Evolutionary conservation across 2,329 filamentous ascomycete species (phyloP).

Genomic region (Claviceps pazoutovae): DNA sequence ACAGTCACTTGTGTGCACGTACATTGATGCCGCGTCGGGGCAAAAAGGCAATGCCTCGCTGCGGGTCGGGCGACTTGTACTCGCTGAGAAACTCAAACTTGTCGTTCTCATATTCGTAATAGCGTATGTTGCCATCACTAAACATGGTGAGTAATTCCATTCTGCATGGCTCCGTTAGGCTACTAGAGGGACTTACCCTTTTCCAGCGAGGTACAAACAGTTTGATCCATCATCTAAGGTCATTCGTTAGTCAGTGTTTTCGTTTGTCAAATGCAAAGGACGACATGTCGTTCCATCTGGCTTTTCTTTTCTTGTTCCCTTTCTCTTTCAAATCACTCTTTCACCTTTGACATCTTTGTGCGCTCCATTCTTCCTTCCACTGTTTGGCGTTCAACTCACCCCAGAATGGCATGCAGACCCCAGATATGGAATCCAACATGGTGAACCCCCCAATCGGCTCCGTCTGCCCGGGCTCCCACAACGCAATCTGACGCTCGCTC

Average conservation of each 20-base stretch:
- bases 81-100: conserved; percentile 96
- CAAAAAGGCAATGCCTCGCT: conserved; percentile 86
- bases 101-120: conserved; percentile 97
- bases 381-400: conserved; percentile 29
- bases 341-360: no score
- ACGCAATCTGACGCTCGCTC: conserved; percentile 90
- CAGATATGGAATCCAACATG: conserved; percentile 86
- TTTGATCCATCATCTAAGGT: conserved; percentile 72
- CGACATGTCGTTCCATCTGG: no score
- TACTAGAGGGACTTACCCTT: conserved; percentile 51
- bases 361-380: no score
- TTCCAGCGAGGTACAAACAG: conserved; percentile 90
- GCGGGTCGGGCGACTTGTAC: conserved; percentile 92
- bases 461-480: conserved; percentile 82
- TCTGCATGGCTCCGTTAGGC: no score
- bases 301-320: background rate
- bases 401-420: conserved; percentile 99
- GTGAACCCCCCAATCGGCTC: conserved; percentile 85
- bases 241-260: conserved; percentile 9
- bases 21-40: conserved; percentile 91
- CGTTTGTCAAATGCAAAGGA: background rate
- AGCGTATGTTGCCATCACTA: conserved; percentile 96
- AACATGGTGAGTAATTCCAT: conserved; percentile 7
- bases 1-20: conserved; percentile 15
- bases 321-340: background rate